Percentiles rank a stretch among this genome's conserved stretches.
Conservation (phyloP, 225 moss, liverwort and hornwort species). For the Thuidium tamariscinum region DNA sequence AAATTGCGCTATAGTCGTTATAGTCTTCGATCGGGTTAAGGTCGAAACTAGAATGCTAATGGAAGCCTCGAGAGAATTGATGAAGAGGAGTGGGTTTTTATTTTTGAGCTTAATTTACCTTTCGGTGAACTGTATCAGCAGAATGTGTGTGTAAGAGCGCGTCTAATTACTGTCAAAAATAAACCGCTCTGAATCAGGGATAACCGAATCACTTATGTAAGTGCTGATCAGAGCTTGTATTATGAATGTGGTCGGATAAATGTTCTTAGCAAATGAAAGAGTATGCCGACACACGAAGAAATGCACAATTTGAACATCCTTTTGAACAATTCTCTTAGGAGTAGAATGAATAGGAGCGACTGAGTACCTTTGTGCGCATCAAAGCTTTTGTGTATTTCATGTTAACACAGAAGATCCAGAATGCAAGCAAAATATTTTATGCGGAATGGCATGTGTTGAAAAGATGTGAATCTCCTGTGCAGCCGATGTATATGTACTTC, state of each 20-base stretch:
- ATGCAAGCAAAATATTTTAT: neutral
- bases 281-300: neutral
- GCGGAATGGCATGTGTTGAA: neutral
- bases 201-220: neutral
- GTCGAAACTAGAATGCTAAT: neutral
- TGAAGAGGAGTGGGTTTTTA: neutral
- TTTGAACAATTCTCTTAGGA: neutral
- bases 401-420: neutral
- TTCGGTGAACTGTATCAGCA: neutral
- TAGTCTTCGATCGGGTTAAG: no score
- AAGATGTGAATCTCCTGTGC: neutral
- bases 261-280: neutral
- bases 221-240: neutral
- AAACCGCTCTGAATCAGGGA: neutral
- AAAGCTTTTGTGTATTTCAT: neutral
- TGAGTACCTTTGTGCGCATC: neutral
- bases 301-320: neutral
- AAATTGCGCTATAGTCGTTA: neutral
- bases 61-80: neutral
- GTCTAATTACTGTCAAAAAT: neutral
- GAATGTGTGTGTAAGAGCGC: neutral
- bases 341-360: neutral
- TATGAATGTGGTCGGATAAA: neutral
- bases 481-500: slow-evolving; percentile 2
- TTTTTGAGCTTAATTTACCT: neutral